Conservation (phyloP, 225 moss, liverwort and hornwort genomes). For the Polytrichum formosum region DNA sequence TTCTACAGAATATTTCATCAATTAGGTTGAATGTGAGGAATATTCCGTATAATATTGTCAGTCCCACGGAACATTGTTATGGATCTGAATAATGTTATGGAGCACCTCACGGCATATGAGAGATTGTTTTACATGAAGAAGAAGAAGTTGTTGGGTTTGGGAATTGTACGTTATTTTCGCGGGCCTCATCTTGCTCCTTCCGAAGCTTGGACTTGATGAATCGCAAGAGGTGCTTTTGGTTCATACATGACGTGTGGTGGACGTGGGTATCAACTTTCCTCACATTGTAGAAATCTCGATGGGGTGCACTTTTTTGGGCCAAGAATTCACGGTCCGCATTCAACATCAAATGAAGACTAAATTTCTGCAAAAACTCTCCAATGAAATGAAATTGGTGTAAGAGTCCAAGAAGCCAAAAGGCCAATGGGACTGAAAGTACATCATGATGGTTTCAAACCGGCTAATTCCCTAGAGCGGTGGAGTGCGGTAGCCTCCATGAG, state of each 20-base stretch:
- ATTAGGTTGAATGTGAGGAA: too few species aligned
- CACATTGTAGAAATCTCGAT: constrained; percentile 92
- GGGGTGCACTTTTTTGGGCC: constrained; percentile 97
- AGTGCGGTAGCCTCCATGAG: too few species aligned
- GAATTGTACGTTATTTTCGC: constrained; percentile 32
- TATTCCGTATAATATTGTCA: too few species aligned
- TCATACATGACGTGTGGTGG: constrained; percentile 98
- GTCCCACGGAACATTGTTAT: too few species aligned
- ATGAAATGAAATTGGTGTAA: too few species aligned
- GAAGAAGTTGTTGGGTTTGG: neutral
- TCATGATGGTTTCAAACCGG: too few species aligned
- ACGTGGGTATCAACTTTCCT: constrained; percentile 97
- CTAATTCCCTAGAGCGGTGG: too few species aligned
- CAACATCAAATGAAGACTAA: constrained; percentile 88
- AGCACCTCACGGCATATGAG: neutral
- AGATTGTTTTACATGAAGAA: neutral
- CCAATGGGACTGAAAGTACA: too few species aligned
- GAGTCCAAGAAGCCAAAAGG: too few species aligned
- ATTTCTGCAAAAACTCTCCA: constrained; percentile 52
- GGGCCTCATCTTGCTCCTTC: constrained; percentile 62
- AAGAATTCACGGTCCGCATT: constrained; percentile 95
- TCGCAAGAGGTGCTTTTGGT: constrained; percentile 88
- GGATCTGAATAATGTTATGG: too few species aligned
- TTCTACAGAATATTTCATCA: too few species aligned
- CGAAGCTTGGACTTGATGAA: constrained; percentile 96